phyloP scores from a whole-genome alignment of 2,329 filamentous ascomycete species.

The Aspergillus sp. region DNA sequence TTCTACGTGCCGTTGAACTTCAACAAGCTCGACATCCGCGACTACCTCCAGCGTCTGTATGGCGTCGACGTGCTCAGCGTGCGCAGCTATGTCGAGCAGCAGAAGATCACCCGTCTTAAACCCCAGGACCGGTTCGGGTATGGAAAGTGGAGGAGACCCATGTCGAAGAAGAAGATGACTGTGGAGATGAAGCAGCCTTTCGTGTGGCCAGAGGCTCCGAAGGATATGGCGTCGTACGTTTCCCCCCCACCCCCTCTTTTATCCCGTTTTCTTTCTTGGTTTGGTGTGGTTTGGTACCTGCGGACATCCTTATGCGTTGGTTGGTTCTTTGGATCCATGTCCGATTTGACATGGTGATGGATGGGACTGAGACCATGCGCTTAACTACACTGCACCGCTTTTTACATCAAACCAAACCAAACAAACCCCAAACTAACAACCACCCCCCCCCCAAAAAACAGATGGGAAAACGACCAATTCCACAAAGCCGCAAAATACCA shows the following conservation, averaged over 20 bases:
- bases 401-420: too few relatives aligned
- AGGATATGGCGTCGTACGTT: conserved; percentile 58
- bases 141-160: conserved; percentile 67
- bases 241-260: conserved; percentile 4
- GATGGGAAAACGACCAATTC: conserved; percentile 64
- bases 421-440: neutral
- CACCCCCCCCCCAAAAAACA: conserved; percentile 20
- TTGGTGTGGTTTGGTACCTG: neutral
- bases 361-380: too few relatives aligned
- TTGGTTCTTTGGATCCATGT: neutral
- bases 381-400: too few relatives aligned
- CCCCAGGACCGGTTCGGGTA: conserved; percentile 39
- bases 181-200: conserved; percentile 87
- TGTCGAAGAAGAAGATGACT: conserved; percentile 86
- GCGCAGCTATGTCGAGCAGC: conserved; percentile 75
- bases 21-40: conserved; percentile 94
- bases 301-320: conserved; percentile 4
- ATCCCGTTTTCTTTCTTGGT: conserved; percentile 5
- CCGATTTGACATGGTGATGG: too few relatives aligned
- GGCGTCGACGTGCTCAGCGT: conserved; percentile 69
- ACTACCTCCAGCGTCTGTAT: conserved; percentile 90
- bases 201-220: conserved; percentile 74
- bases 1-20: conserved; percentile 90
- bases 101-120: conserved; percentile 54
- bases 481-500: conserved; percentile 53